Evolutionary conservation across 2,329 filamentous ascomycete species (phyloP), one percentile per base, ranked within the genome.

Genomic region (Fusarium longipes): DNA sequence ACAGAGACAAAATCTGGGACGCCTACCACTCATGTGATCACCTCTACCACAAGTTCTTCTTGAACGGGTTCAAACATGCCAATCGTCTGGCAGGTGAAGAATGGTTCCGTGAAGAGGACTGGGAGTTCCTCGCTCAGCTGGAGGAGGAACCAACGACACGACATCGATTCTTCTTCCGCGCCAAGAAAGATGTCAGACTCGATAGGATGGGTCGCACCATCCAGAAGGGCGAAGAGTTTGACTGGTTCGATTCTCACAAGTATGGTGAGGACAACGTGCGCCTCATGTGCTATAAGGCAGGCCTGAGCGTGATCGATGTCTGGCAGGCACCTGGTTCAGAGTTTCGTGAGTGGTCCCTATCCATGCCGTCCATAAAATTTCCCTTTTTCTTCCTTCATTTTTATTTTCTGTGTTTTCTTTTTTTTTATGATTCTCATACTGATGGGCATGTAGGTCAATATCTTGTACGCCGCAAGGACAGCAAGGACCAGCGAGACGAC

Each of bases 211-310:
- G 59, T 4, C 70, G 70, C 17, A 59, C 61, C 12, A 76, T 81
- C 36, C 52, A 63, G 38, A 50, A 70, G 20, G 79, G 76, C 15
- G 72, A 78, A 40, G 77, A 80, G 57, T 71, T 81, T 17, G 79
- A 81, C 61, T 81, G 79, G 79, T 81, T 81, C 59, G 80, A 81
- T 65, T 79, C 80, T 30, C 79, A 81, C 70, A 81, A 81, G 67
- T 80, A 81, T 45, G 71, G 73, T 44, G 76, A 79, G 64, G 59
- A 72, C 5, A 73, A 73, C 29, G 79, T 81, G 14, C 72, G 72
- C 24, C 70, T 76, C 57, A 81, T 81, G 80, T 80, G 79, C 58
- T 71, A 69, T 58, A 76, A 78, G 70, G 77, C 78, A 38, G 77
- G 77, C 44, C 70, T 81, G 65, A 75, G 73, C 45, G 74, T 80